A percentile compares a stretch with the other conserved stretches of the same genome.
phyloP scores from a whole-genome alignment of 257 asterid genomes.

The Solanum tacnaense region DNA sequence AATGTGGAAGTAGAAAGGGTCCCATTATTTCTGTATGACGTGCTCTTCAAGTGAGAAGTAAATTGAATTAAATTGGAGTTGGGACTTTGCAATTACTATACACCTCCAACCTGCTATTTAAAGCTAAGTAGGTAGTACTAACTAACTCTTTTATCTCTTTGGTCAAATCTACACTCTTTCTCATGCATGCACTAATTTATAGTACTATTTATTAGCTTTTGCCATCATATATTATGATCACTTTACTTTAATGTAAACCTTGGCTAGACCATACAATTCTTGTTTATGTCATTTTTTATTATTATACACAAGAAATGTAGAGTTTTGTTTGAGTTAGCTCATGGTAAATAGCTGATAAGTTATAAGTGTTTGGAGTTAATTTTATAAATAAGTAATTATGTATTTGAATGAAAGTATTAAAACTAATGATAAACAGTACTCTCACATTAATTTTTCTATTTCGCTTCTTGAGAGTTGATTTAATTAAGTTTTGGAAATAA shows the following conservation, averaged over 20 bases:
- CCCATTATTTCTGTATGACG: conserved; percentile 32
- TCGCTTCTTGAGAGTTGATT: not conserved
- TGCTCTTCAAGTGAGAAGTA: conserved; percentile 37
- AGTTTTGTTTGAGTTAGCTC: not conserved
- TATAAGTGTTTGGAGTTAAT: not conserved
- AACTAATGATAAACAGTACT: not conserved
- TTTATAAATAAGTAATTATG: not conserved
- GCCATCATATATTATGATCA: not conserved
- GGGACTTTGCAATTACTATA: conserved; percentile 25
- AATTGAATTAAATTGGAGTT: not conserved
- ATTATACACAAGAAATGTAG: not conserved
- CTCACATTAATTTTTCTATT: not conserved
- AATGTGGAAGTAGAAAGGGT: conserved; percentile 31
- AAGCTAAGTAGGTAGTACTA: conserved; percentile 4
- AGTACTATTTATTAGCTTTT: not conserved
- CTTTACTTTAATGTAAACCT: not conserved
- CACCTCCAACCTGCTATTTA: conserved; percentile 12
- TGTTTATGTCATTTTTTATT: not conserved
- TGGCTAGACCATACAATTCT: not conserved
- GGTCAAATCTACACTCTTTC: conserved; percentile 6
- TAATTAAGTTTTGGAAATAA: not conserved
- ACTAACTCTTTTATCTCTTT: conserved; percentile 10
- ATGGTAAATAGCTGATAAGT: not conserved
- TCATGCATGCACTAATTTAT: not conserved
- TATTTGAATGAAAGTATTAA: not conserved